Evolutionary conservation across 148 eudicot genomes (phyloP).

Genomic region (Chenopodium album): DNA sequence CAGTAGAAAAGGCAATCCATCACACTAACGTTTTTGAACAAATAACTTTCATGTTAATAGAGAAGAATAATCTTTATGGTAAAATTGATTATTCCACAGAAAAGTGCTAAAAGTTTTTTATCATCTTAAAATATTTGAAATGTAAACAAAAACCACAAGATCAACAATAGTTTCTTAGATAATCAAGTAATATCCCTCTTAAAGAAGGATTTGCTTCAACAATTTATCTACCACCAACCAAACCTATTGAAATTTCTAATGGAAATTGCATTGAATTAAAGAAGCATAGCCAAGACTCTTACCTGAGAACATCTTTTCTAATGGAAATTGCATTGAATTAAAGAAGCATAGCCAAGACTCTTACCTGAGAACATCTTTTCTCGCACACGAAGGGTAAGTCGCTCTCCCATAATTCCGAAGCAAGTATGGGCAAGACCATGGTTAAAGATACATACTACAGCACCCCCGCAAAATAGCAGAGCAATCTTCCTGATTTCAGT

Average conservation of each 20-base stretch:
- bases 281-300: conserved; percentile 19
- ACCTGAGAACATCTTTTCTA: conserved; percentile 90
- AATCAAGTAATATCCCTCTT: background rate
- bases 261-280: background rate
- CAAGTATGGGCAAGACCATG: conserved; percentile 70
- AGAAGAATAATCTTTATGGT: background rate
- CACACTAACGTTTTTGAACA: background rate
- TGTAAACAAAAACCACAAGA: background rate
- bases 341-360: conserved; percentile 1
- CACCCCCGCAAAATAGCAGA: conserved; percentile 75
- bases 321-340: background rate
- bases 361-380: conserved; percentile 94
- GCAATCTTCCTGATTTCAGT: conserved; percentile 77
- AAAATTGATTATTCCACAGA: background rate
- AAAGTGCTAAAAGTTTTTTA: background rate
- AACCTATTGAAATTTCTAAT: background rate
- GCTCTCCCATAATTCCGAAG: conserved; percentile 93
- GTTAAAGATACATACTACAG: conserved; percentile 56
- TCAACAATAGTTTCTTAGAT: background rate
- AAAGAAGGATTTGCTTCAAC: background rate
- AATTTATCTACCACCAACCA: background rate
- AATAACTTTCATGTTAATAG: background rate
- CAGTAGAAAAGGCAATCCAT: conserved; percentile 30
- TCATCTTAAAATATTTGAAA: background rate
- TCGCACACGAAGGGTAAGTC: conserved; percentile 91